phyloP scores from a whole-genome alignment of 2,329 filamentous ascomycete species.

The Fusarium verticillioides region DNA sequence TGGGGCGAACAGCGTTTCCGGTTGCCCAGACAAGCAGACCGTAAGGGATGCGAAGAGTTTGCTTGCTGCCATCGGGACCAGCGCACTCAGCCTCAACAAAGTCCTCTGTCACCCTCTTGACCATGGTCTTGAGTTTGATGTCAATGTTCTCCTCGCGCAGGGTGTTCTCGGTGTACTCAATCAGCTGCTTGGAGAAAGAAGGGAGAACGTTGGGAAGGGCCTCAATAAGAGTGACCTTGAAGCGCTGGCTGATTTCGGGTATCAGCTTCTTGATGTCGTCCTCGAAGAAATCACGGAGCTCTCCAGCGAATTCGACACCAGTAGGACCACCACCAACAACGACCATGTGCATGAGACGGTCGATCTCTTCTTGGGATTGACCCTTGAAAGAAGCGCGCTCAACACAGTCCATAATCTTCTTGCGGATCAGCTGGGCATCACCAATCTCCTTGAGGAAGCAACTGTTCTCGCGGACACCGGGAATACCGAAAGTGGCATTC shows the following conservation, averaged over 20 bases:
- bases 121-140: constrained; percentile 98
- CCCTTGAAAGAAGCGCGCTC: constrained; percentile 99
- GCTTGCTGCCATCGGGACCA: constrained; percentile 85
- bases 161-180: constrained; percentile 98
- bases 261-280: constrained; percentile 98
- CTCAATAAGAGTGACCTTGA: constrained; percentile 97
- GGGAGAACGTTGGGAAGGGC: constrained; percentile 95
- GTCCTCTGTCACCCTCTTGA: constrained; percentile 95
- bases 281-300: constrained; percentile 99
- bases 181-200: constrained; percentile 98
- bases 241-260: constrained; percentile 92
- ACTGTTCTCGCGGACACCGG: constrained; percentile 92
- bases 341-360: constrained; percentile 98
- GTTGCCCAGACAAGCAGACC: constrained; percentile 98
- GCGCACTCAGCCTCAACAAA: constrained; percentile 90
- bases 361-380: constrained; percentile 85
- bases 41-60: constrained; percentile 84
- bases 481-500: constrained; percentile 98
- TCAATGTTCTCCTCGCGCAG: constrained; percentile 99
- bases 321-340: constrained; percentile 94
- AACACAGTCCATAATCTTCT: constrained; percentile 99
- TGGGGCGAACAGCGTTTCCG: constrained; percentile 89
- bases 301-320: constrained; percentile 97
- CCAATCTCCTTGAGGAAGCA: constrained; percentile 99
- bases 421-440: constrained; percentile 95